Percentiles rank a stretch among this genome's conserved stretches.
phyloP scores from a whole-genome alignment of 2,329 filamentous ascomycete species.

The Clarireedia paspali region DNA sequence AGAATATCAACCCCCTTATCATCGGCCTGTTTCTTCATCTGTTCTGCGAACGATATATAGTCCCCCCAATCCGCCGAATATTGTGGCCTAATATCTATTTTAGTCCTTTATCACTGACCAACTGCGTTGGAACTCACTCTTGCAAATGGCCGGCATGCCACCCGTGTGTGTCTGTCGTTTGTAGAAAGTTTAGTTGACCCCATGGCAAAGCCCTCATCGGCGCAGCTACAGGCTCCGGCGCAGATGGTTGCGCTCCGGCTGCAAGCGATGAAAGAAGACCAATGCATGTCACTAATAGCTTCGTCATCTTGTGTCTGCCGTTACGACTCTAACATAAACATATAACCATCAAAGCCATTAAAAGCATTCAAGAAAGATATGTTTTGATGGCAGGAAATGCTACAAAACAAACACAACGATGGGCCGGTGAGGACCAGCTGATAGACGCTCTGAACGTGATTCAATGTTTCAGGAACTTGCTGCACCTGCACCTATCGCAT shows the following conservation, averaged over 20 bases:
- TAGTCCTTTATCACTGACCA: conserved; percentile 3
- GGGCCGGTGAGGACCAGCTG: too few relatives aligned
- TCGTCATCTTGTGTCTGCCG: conserved; percentile 10
- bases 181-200: conserved; percentile 96
- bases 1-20: conserved; percentile 73
- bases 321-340: background rate
- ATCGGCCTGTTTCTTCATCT: conserved; percentile 73
- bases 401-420: too few relatives aligned
- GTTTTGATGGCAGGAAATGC: too few relatives aligned
- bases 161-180: conserved; percentile 92
- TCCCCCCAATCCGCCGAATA: conserved; percentile 98
- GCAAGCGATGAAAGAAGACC: conserved; percentile 17
- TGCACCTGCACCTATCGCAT: background rate
- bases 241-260: conserved; percentile 64
- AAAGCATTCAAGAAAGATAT: too few relatives aligned
- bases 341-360: background rate
- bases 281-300: conserved; percentile 16
- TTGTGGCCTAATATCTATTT: conserved; percentile 51
- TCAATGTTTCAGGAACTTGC: background rate
- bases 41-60: conserved; percentile 85
- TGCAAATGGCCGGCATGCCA: conserved; percentile 92
- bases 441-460: background rate
- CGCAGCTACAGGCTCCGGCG: conserved; percentile 67
- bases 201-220: conserved; percentile 79
- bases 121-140: conserved; percentile 49